These are phyloP conservation scores for Abeoforma whisleri DNA, from an alignment of 78 protist species.

Conservation along the genomic window DNA sequence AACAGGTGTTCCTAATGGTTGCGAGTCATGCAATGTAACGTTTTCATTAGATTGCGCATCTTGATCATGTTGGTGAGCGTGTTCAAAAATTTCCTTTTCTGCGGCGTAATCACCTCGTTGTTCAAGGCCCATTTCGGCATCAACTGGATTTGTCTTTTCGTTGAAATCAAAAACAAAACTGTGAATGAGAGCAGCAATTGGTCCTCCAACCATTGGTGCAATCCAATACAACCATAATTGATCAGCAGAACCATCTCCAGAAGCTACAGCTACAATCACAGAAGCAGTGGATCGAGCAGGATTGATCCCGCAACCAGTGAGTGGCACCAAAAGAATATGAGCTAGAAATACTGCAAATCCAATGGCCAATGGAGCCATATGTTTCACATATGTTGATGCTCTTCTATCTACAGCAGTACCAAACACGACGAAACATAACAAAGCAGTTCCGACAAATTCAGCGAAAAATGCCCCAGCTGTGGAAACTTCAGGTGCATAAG, in stretches of 20 bases:
- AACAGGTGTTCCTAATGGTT: too few species aligned
- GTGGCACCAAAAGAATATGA: slow-evolving; percentile 37
- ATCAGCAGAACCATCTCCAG: background rate
- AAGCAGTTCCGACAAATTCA: slow-evolving; percentile 42
- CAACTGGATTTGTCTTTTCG: too few species aligned
- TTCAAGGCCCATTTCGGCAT: too few species aligned
- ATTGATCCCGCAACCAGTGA: slow-evolving; percentile 44
- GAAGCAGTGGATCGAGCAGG: slow-evolving; percentile 33
- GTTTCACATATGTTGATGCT: background rate
- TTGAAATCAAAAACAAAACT: too few species aligned
- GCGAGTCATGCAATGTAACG: too few species aligned
- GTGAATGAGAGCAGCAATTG: too few species aligned
- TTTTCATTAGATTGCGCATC: too few species aligned
- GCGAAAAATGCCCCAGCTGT: slow-evolving; percentile 33
- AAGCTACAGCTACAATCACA: too few species aligned
- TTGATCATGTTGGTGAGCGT: too few species aligned
- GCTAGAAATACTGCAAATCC: slow-evolving; percentile 42
- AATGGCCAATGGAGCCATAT: slow-evolving; percentile 42
- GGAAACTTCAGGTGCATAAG: background rate
- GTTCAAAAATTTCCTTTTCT: too few species aligned
- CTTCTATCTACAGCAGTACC: slow-evolving; percentile 36
- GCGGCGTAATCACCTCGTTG: too few species aligned
- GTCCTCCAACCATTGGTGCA: slow-evolving; percentile 16
- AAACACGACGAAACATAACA: slow-evolving; percentile 20
- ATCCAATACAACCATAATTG: slow-evolving; percentile 3